A percentile compares a stretch with the other conserved stretches of the same genome.
Evolutionary conservation across 139 green algal genomes (phyloP).

Genomic region (Zygnema cylindricum): DNA sequence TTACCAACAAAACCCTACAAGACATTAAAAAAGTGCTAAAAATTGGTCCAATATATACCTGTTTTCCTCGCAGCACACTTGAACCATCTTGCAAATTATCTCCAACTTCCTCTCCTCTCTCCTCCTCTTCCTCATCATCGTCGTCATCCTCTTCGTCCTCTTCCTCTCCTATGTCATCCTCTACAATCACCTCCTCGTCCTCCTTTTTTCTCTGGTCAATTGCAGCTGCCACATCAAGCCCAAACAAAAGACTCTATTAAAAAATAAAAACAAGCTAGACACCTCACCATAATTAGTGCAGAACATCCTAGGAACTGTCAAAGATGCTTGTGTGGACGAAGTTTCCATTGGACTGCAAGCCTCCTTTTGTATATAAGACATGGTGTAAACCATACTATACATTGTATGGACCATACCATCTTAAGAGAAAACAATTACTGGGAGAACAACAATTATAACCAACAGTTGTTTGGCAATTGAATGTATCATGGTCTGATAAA

Average conservation of each 20-base stretch:
- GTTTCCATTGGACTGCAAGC: too few species aligned
- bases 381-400: too few species aligned
- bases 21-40: background rate
- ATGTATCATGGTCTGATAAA: too few species aligned
- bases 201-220: slow-evolving; percentile 12
- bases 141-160: slow-evolving; percentile 46
- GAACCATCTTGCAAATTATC: slow-evolving; percentile 7
- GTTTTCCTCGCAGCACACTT: background rate
- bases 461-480: too few species aligned
- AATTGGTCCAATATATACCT: background rate
- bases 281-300: too few species aligned
- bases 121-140: slow-evolving; percentile 19
- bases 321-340: too few species aligned
- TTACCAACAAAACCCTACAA: background rate
- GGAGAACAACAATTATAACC: too few species aligned
- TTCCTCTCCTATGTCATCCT: slow-evolving; percentile 36
- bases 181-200: slow-evolving; percentile 12
- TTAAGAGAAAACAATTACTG: too few species aligned
- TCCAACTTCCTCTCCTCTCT: background rate
- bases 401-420: too few species aligned
- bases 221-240: background rate
- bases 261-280: too few species aligned
- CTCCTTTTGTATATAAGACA: too few species aligned
- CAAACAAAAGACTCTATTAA: background rate
- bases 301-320: too few species aligned